phyloP scores from a whole-genome alignment of 2,329 filamentous ascomycete species.

The Dryadomyces quercivorus region DNA sequence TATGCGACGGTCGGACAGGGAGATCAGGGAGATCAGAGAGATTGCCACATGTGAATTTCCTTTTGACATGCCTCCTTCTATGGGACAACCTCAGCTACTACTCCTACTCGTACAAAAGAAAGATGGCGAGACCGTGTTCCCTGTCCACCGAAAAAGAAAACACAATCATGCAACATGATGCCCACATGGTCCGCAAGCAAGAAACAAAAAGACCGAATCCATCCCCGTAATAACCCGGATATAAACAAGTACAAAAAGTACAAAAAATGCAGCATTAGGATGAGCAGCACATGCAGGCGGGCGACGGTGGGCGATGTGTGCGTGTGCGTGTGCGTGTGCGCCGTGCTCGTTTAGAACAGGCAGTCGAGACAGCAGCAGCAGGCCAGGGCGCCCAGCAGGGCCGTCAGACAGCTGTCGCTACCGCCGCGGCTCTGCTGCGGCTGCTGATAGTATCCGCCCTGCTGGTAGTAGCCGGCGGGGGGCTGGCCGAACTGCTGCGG shows the following conservation, averaged over 20 bases:
- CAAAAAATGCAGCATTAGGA: background rate
- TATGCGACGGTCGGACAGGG: conserved; percentile 19
- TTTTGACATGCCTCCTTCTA: no score
- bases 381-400: conserved; percentile 36
- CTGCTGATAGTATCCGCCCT: conserved; percentile 17
- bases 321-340: background rate
- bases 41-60: no score
- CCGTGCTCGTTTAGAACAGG: conserved; percentile 31
- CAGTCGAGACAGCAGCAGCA: conserved; percentile 48
- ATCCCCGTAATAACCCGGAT: no score
- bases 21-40: no score
- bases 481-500: conserved; percentile 16
- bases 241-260: background rate
- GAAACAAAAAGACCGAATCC: background rate
- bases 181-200: background rate
- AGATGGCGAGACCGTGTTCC: no score
- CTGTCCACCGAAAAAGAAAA: no score
- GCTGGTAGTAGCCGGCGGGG: conserved; percentile 16
- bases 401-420: conserved; percentile 25
- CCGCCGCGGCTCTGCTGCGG: conserved; percentile 15
- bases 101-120: no score
- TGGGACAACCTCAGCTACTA: no score
- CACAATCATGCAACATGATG: background rate
- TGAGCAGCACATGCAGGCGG: background rate
- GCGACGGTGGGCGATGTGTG: no score